Conservation (phyloP, 75 land plant species). For the Picea sitchensis region DNA sequence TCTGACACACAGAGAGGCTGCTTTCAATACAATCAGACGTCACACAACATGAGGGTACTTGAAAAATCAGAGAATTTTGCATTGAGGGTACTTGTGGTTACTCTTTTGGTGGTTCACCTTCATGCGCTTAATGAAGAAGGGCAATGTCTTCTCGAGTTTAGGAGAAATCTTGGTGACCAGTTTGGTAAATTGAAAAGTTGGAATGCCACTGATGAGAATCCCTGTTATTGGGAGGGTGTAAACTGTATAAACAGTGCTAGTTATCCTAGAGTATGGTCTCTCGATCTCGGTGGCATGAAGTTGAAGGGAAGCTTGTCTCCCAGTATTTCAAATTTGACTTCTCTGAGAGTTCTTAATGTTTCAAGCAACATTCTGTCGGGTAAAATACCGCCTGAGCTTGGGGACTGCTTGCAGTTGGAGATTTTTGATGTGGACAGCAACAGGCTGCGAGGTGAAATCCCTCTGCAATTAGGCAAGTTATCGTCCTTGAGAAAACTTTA, state of each 20-base stretch:
- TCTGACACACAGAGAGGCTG: background rate
- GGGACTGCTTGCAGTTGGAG: conserved; percentile 24
- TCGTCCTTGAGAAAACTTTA: conserved; percentile 35
- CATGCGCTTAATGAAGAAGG: conserved; percentile 11
- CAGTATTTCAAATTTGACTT: conserved; percentile 28
- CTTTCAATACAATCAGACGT: background rate
- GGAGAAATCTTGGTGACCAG: conserved; percentile 19
- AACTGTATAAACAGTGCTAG: too few relatives aligned
- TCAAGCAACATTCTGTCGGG: conserved; percentile 55
- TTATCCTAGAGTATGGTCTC: too few relatives aligned
- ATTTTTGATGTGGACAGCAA: conserved; percentile 68
- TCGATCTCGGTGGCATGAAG: too few relatives aligned
- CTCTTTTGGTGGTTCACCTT: background rate
- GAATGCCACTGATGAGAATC: conserved; percentile 34
- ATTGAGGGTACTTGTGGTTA: background rate
- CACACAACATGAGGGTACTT: conserved; percentile 1
- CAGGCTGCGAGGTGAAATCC: conserved; percentile 41
- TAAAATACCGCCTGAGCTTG: conserved; percentile 42
- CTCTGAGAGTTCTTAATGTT: conserved; percentile 33
- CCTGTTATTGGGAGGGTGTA: conserved; percentile 22
- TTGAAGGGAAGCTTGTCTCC: conserved; percentile 32
- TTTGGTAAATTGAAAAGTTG: conserved; percentile 30
- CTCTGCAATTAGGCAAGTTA: conserved; percentile 29
- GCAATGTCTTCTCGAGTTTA: conserved; percentile 35
- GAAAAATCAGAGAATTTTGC: background rate